These are phyloP conservation scores for Phlyctochytrium bullatum DNA, from an alignment of 192 early-diverging fungal genomes.

Conservation along the genomic window DNA sequence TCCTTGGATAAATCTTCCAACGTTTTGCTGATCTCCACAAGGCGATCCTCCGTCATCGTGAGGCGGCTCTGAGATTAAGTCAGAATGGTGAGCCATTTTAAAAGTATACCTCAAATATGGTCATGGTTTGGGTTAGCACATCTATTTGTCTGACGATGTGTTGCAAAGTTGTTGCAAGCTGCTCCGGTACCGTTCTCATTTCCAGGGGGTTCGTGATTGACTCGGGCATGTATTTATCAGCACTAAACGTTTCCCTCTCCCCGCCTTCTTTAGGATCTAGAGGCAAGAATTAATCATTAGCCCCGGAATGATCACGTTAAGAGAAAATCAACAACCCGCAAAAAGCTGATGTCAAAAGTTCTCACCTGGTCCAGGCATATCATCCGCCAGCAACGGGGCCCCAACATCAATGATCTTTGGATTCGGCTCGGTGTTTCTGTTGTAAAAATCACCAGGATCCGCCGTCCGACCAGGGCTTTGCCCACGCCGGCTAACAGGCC, in stretches of 20 bases:
- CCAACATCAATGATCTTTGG: constrained; percentile 29
- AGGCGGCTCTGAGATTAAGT: constrained; percentile 39
- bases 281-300: too few relatives aligned
- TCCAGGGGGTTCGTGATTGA: constrained; percentile 31
- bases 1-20: too few relatives aligned
- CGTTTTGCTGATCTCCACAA: constrained; percentile 33
- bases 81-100: constrained; percentile 2
- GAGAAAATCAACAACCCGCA: constrained; percentile 9
- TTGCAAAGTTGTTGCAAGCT: constrained; percentile 43
- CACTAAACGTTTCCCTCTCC: constrained; percentile 1
- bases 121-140: constrained; percentile 61
- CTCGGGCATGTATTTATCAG: not conserved
- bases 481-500: too few relatives aligned
- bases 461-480: not conserved
- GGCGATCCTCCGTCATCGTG: constrained; percentile 50
- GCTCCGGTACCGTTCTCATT: constrained; percentile 35
- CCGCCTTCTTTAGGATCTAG: too few relatives aligned
- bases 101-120: constrained; percentile 47
- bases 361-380: constrained; percentile 10
- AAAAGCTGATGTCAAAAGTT: too few relatives aligned
- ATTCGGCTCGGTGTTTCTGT: not conserved
- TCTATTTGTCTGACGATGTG: constrained; percentile 53
- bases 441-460: not conserved
- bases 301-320: too few relatives aligned
- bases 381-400: constrained; percentile 22